Percentiles rank a stretch among this genome's conserved stretches.
Evolutionary conservation across 129 eudicot genomes (phyloP).

Genomic region (Daucus carota): DNA sequence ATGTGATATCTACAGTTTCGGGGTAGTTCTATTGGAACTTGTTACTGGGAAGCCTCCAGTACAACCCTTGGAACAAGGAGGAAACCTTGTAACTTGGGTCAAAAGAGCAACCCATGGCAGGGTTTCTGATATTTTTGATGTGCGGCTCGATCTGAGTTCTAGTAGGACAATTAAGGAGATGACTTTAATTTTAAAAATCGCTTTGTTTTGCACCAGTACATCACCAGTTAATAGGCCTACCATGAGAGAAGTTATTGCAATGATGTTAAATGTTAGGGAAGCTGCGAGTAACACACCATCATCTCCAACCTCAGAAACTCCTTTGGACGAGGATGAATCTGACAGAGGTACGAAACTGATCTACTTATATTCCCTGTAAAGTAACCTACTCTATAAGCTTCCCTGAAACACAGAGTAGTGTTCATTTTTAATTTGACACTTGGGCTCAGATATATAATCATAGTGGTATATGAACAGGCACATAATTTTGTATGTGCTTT

Average conservation of each 20-base stretch:
- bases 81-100: constrained; percentile 77
- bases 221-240: constrained; percentile 79
- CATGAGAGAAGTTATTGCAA: constrained; percentile 73
- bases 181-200: constrained; percentile 70
- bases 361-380: not conserved
- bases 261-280: constrained; percentile 70
- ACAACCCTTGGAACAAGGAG: constrained; percentile 83
- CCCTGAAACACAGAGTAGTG: no score
- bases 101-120: constrained; percentile 42
- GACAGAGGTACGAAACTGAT: constrained; percentile 32
- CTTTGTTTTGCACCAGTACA: constrained; percentile 71
- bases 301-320: constrained; percentile 76
- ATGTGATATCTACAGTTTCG: constrained; percentile 85
- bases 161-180: constrained; percentile 50
- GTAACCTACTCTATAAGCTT: no score
- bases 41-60: constrained; percentile 82
- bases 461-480: not conserved
- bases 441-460: not conserved
- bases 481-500: not conserved
- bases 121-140: constrained; percentile 45
- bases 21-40: constrained; percentile 79
- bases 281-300: constrained; percentile 25
- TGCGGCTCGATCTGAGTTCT: constrained; percentile 56
- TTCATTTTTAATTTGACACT: not conserved
- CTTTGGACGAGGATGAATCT: constrained; percentile 42